Percentiles rank a stretch among this genome's conserved stretches.
Conservation (phyloP, 371 early-diverging fungal species). For the Chytridium lagenaria region DNA sequence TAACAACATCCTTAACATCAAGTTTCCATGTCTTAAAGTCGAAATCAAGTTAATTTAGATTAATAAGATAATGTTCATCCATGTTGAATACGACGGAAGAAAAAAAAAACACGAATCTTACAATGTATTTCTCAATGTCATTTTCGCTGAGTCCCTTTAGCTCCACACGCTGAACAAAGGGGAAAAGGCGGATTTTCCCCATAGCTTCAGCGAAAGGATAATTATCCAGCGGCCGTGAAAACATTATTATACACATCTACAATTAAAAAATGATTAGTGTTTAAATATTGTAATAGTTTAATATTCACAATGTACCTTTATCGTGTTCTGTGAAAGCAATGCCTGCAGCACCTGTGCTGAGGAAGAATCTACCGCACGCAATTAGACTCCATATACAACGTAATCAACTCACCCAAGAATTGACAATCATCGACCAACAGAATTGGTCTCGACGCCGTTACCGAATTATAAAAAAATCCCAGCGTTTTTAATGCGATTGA, state of each 20-base stretch:
- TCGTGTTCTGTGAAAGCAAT: not conserved
- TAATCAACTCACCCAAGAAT: not conserved
- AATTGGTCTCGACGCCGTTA: not conserved
- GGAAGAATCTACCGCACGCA: not conserved
- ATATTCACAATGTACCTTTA: not conserved
- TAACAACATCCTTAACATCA: not conserved
- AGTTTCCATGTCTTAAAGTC: not conserved
- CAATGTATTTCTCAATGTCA: constrained; percentile 6
- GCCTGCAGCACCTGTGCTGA: not conserved
- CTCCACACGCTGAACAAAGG: not conserved
- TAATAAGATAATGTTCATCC: not conserved
- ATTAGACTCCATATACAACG: not conserved
- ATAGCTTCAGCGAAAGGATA: constrained; percentile 1
- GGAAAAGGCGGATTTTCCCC: not conserved
- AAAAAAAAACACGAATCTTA: not conserved
- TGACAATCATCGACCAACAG: not conserved
- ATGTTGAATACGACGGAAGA: too few species aligned
- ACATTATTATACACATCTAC: not conserved
- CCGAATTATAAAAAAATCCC: not conserved
- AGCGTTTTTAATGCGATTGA: not conserved
- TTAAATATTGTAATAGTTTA: not conserved
- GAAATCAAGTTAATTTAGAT: not conserved
- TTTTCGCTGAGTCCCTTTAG: not conserved
- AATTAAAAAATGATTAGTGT: too few species aligned
- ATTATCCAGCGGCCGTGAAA: constrained; percentile 4